Conservation (phyloP, 2,329 filamentous ascomycete species). For the Fusarium sp. region DNA sequence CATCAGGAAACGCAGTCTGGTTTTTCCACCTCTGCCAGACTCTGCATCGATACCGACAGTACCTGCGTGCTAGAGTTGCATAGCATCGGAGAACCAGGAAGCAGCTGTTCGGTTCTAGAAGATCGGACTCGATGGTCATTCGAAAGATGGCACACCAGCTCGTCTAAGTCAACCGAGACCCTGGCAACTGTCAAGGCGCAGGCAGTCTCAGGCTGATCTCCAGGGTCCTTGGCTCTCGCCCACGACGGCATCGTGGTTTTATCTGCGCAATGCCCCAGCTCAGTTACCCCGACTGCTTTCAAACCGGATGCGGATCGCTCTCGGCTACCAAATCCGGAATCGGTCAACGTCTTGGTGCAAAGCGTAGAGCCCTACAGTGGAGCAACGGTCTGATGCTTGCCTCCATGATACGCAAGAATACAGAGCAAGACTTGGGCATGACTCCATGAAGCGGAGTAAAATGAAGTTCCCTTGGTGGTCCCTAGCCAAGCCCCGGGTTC, state of each 20-base stretch:
- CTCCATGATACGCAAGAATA: not conserved
- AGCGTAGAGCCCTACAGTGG: constrained; percentile 8
- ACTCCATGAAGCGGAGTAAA: constrained; percentile 3
- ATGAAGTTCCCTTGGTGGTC: not conserved
- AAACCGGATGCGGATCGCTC: constrained; percentile 11
- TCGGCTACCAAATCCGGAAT: constrained; percentile 10
- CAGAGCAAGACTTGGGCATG: not conserved
- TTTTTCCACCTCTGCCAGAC: constrained; percentile 13
- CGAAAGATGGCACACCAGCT: constrained; percentile 18
- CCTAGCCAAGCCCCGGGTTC: no score
- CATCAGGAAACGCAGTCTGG: constrained; percentile 35
- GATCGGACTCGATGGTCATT: constrained; percentile 18
- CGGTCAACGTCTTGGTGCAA: constrained; percentile 15
- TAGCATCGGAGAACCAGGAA: not conserved
- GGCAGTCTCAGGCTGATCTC: constrained; percentile 9
- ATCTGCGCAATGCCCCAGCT: not conserved
- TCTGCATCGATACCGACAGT: constrained; percentile 1
- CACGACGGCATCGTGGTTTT: constrained; percentile 1
- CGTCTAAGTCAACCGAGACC: constrained; percentile 11
- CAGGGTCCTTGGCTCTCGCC: not conserved
- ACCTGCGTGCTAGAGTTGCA: constrained; percentile 9
- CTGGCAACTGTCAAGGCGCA: constrained; percentile 1
- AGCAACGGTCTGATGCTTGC: constrained; percentile 1
- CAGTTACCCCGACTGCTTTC: not conserved
- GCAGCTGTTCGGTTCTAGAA: constrained; percentile 21